Conservation (phyloP, 805 yeast genomes). For the Hemisphaericaspora nanyangensis region DNA sequence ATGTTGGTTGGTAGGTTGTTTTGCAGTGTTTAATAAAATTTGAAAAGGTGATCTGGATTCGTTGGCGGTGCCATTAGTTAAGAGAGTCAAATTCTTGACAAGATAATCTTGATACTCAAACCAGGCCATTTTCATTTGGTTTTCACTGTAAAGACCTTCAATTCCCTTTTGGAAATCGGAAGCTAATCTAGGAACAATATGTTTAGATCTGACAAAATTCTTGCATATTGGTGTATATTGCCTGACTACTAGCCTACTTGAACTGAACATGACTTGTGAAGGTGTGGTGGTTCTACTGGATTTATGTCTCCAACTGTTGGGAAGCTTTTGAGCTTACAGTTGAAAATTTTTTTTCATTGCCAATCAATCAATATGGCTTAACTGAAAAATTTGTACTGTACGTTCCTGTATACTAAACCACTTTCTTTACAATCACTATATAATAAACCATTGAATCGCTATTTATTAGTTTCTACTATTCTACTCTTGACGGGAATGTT, state of each 20-base stretch:
- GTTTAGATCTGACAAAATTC: conserved; percentile 37
- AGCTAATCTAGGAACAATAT: conserved; percentile 58
- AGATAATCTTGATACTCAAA: conserved; percentile 67
- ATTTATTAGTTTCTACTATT: conserved; percentile 16
- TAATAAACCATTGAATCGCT: too few species aligned
- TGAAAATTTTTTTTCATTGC: too few species aligned
- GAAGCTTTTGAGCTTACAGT: too few species aligned
- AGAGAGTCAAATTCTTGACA: conserved; percentile 55
- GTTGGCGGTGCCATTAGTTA: conserved; percentile 74
- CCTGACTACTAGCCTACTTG: not conserved
- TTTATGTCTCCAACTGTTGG: too few species aligned
- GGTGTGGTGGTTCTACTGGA: too few species aligned
- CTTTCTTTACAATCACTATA: too few species aligned
- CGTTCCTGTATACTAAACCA: too few species aligned
- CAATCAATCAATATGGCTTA: too few species aligned
- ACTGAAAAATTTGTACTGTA: too few species aligned
- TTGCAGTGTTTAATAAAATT: conserved; percentile 62
- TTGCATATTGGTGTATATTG: not conserved
- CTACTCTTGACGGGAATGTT: conserved; percentile 43
- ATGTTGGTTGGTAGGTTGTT: conserved; percentile 60
- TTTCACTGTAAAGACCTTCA: conserved; percentile 57
- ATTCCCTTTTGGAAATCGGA: conserved; percentile 47
- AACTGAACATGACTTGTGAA: conserved; percentile 16
- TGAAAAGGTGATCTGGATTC: conserved; percentile 77
- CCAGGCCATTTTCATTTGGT: conserved; percentile 78